These are phyloP conservation scores for Penicillium manginii DNA, from an alignment of 495 filamentous ascomycete genomes.

Conservation along the genomic window DNA sequence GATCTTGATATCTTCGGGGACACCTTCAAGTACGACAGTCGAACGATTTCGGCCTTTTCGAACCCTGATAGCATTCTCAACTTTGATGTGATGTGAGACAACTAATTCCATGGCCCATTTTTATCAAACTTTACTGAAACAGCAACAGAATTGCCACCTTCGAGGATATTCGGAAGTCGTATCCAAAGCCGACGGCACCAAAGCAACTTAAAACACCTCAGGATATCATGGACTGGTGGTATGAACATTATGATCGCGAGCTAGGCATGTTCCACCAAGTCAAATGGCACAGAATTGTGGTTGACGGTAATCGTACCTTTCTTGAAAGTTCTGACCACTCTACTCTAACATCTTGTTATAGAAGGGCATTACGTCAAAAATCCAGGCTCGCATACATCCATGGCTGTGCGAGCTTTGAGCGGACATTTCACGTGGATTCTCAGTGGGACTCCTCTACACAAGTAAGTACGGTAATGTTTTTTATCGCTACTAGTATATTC, in stretches of 20 bases:
- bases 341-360: constrained; percentile 1
- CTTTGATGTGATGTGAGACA: no score
- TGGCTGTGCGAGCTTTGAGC: constrained; percentile 57
- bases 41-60: no score
- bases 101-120: no score
- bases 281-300: constrained; percentile 57
- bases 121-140: no score
- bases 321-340: no score
- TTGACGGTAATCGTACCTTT: constrained; percentile 51
- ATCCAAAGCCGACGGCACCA: constrained; percentile 36
- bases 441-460: constrained; percentile 64
- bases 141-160: constrained; percentile 54
- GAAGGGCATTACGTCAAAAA: constrained; percentile 61
- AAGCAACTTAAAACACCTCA: no score
- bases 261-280: constrained; percentile 45
- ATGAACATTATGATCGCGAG: no score
- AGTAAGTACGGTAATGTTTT: constrained; percentile 32
- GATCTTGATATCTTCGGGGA: no score
- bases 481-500: no score
- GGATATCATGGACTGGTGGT: no score
- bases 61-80: no score
- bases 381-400: constrained; percentile 38
- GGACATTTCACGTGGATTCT: constrained; percentile 62
- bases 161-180: constrained; percentile 52
- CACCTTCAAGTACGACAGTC: no score